Percentiles rank a stretch among this genome's conserved stretches.
These are phyloP conservation scores for Colletotrichum kahawae DNA, from an alignment of 2,329 filamentous ascomycete genomes.

Conservation along the genomic window DNA sequence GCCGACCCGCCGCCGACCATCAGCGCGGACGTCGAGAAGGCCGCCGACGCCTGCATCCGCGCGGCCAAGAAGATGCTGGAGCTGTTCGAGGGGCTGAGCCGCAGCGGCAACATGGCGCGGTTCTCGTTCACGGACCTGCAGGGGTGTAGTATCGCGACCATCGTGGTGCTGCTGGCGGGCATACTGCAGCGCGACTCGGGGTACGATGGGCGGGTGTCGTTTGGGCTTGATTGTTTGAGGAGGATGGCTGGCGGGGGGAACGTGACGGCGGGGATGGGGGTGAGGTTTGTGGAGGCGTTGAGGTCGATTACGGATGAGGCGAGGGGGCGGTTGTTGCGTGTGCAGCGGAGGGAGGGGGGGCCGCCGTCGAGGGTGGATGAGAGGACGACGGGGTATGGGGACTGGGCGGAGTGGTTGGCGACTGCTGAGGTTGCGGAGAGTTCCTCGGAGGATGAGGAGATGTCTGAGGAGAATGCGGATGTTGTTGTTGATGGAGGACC, in stretches of 20 bases:
- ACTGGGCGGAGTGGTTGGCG: constrained; percentile 28
- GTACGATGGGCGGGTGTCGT: constrained; percentile 32
- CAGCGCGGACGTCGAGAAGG: constrained; percentile 15
- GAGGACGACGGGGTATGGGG: constrained; percentile 17
- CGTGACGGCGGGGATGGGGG: constrained; percentile 27
- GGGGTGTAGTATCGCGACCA: constrained; percentile 41
- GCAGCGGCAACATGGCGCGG: constrained; percentile 33
- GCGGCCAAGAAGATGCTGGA: constrained; percentile 35
- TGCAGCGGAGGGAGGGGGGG: neutral
- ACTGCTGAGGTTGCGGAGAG: neutral
- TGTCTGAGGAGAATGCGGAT: no score
- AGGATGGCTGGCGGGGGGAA: constrained; percentile 37
- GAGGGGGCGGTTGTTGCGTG: constrained; percentile 13
- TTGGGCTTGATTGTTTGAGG: constrained; percentile 35
- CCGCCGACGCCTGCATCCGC: constrained; percentile 32
- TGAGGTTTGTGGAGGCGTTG: constrained; percentile 29
- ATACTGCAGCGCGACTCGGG: constrained; percentile 37
- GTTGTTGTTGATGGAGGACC: no score
- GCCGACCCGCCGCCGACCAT: neutral
- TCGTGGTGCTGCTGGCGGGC: constrained; percentile 36
- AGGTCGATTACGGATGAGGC: constrained; percentile 27
- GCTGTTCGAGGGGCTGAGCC: constrained; percentile 33
- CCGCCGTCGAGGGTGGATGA: neutral
- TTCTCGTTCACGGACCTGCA: constrained; percentile 45
- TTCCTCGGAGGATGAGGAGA: neutral